Conservation (phyloP, 306 rosid genomes). For the Calophaca sinica region DNA sequence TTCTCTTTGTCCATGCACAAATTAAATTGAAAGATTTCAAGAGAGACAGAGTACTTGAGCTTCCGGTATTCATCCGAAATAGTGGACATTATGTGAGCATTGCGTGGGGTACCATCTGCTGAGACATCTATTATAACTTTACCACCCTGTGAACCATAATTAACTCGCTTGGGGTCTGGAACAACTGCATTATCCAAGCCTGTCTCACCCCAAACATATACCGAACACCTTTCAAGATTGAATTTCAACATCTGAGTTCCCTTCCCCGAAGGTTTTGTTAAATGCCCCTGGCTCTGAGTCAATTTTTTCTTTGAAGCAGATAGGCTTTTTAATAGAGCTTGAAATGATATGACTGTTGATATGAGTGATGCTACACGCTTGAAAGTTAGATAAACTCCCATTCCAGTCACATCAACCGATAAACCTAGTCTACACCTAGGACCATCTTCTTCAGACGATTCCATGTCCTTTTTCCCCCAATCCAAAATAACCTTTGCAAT, state of each 20-base stretch:
- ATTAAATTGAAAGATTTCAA: constrained; percentile 85
- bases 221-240: constrained; percentile 83
- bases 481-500: constrained; percentile 91
- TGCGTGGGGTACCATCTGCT: constrained; percentile 87
- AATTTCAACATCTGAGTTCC: constrained; percentile 79
- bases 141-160: constrained; percentile 99
- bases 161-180: constrained; percentile 92
- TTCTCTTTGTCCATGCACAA: constrained; percentile 87
- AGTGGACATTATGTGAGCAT: constrained; percentile 78
- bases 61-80: constrained; percentile 65
- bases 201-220: constrained; percentile 76
- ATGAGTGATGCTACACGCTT: constrained; percentile 86
- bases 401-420: constrained; percentile 87
- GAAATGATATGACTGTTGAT: constrained; percentile 81
- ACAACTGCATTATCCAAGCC: constrained; percentile 77
- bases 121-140: constrained; percentile 65
- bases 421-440: constrained; percentile 70
- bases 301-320: constrained; percentile 68
- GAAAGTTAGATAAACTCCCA: constrained; percentile 75
- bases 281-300: constrained; percentile 66
- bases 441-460: constrained; percentile 77
- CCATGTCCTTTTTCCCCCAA: constrained; percentile 92
- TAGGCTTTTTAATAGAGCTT: constrained; percentile 69
- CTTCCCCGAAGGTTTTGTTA: constrained; percentile 77
- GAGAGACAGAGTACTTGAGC: constrained; percentile 78